A percentile compares a stretch with the other conserved stretches of the same genome.
These are phyloP conservation scores for Bombardia bombarda DNA, from an alignment of 495 filamentous ascomycete species.

Conservation along the genomic window DNA sequence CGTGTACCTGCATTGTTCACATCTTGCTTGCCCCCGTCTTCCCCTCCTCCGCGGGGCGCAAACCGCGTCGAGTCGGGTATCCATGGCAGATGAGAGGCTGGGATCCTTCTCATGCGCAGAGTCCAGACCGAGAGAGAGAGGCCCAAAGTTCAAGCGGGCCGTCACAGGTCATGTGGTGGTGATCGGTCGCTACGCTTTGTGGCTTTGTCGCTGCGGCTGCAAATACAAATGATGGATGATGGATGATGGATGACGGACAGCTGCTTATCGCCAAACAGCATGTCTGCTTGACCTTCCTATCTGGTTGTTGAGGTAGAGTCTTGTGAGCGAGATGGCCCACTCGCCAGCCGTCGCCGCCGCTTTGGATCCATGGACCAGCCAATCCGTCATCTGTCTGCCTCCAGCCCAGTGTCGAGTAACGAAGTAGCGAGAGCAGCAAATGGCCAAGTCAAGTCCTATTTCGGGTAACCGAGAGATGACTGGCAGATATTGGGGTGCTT, in stretches of 20 bases:
- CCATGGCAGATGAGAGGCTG: no score
- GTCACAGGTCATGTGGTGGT: slow-evolving; percentile 7
- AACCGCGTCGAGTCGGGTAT: neutral
- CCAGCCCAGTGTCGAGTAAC: no score
- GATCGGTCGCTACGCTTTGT: neutral
- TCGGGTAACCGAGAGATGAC: slow-evolving; percentile 18
- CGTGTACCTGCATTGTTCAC: slow-evolving; percentile 2
- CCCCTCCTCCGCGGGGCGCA: neutral
- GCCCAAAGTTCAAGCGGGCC: neutral
- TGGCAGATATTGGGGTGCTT: slow-evolving; percentile 14
- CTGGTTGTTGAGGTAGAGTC: slow-evolving; percentile 10
- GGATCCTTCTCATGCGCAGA: no score
- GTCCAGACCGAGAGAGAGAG: neutral
- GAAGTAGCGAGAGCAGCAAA: neutral
- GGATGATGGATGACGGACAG: neutral
- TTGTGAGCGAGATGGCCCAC: slow-evolving; percentile 10
- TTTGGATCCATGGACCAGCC: no score
- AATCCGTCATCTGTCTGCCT: slow-evolving; percentile 1
- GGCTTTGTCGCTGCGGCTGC: slow-evolving; percentile 4
- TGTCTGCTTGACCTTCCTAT: slow-evolving; percentile 4
- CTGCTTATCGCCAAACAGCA: neutral
- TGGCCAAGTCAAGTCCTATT: slow-evolving; percentile 14
- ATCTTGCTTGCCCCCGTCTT: neutral
- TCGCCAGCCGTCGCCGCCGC: slow-evolving; percentile 8
- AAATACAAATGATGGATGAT: slow-evolving; percentile 1